Percentiles rank a stretch among this genome's conserved stretches.
Conservation (phyloP, 2,329 filamentous ascomycete genomes). For the Diaporthe citrichinensis region DNA sequence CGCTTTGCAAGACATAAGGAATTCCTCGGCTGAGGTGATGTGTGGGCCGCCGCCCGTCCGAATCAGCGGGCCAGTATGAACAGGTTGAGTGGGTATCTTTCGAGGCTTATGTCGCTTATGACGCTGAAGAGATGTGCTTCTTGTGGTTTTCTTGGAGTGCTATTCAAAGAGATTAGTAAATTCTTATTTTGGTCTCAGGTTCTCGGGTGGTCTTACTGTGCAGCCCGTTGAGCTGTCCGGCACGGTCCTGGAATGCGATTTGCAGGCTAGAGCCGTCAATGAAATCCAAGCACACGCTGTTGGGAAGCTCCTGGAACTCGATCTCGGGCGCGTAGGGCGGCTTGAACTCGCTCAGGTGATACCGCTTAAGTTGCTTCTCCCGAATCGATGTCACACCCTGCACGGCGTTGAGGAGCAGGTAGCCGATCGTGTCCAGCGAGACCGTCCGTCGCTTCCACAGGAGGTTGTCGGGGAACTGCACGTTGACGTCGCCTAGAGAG, state of each 20-base stretch:
- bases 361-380: slow-evolving; percentile 77
- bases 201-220: slow-evolving; percentile 59
- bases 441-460: slow-evolving; percentile 96
- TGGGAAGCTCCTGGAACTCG: slow-evolving; percentile 91
- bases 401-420: slow-evolving; percentile 82
- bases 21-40: slow-evolving; percentile 35
- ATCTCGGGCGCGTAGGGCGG: slow-evolving; percentile 87
- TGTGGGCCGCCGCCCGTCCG: slow-evolving; percentile 23
- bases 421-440: slow-evolving; percentile 86
- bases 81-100: slow-evolving; percentile 9
- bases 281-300: slow-evolving; percentile 79
- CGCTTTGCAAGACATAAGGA: slow-evolving; percentile 39
- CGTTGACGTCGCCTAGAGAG: slow-evolving; percentile 87
- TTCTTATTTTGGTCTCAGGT: background rate
- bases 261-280: slow-evolving; percentile 73
- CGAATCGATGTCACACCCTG: slow-evolving; percentile 65
- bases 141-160: slow-evolving; percentile 60
- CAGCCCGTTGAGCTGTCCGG: slow-evolving; percentile 69
- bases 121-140: slow-evolving; percentile 51
- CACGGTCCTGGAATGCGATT: slow-evolving; percentile 74
- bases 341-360: slow-evolving; percentile 88
- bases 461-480: slow-evolving; percentile 96
- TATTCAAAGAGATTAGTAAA: slow-evolving; percentile 50
- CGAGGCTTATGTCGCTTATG: slow-evolving; percentile 44
- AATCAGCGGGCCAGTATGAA: background rate